These are phyloP conservation scores for Mallotus japonicus DNA, from an alignment of 441 rosid genomes.

Conservation along the genomic window DNA sequence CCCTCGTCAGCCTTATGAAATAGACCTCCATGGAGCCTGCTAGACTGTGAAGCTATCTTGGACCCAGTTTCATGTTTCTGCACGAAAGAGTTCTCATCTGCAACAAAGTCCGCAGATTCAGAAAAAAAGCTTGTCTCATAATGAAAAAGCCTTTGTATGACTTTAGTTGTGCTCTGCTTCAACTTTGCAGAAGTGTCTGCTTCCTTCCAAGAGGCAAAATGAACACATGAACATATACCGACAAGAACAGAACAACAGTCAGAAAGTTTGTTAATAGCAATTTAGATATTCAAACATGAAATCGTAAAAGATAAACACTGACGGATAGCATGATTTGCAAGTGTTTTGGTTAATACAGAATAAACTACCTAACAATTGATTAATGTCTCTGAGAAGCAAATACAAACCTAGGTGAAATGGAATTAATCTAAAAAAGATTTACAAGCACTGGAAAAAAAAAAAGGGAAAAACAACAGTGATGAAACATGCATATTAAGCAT, in stretches of 20 bases:
- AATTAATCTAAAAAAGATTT: background rate
- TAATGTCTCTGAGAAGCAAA: background rate
- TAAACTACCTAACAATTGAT: background rate
- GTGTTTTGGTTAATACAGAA: background rate
- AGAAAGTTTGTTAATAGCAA: background rate
- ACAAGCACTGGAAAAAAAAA: background rate
- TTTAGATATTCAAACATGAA: background rate
- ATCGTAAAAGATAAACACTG: background rate
- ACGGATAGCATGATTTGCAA: background rate
- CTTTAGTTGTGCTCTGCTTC: slow-evolving; percentile 21
- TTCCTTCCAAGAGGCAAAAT: slow-evolving; percentile 32
- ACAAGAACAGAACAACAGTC: slow-evolving; percentile 3
- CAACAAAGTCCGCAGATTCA: slow-evolving; percentile 58
- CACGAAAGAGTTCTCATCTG: slow-evolving; percentile 52
- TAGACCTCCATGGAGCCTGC: slow-evolving; percentile 35
- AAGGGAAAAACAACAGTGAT: background rate
- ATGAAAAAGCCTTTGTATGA: slow-evolving; percentile 35
- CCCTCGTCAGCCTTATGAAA: slow-evolving; percentile 31
- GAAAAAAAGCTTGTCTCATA: slow-evolving; percentile 62
- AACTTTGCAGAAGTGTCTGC: slow-evolving; percentile 31
- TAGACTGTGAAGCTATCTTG: slow-evolving; percentile 39
- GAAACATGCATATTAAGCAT: background rate
- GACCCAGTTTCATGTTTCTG: slow-evolving; percentile 27
- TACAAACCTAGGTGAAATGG: too few species aligned
- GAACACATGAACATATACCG: slow-evolving; percentile 5